These are phyloP conservation scores for Apiospora koreana DNA, from an alignment of 2,329 filamentous ascomycete species.

Conservation along the genomic window DNA sequence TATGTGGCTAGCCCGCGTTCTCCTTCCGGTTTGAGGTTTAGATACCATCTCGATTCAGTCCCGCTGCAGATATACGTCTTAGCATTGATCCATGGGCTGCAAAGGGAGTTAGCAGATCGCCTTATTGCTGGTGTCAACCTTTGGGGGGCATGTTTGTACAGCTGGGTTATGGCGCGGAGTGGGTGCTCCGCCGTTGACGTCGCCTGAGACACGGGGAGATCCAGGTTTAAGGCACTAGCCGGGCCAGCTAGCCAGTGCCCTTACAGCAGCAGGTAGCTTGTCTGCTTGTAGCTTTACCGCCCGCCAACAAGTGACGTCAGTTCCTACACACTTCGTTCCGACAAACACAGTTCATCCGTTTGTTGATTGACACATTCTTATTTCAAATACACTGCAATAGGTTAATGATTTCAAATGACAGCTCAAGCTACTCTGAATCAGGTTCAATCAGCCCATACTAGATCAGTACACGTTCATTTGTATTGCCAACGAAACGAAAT, in stretches of 20 bases:
- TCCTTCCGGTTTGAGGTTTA: background rate
- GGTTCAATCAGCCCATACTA: background rate
- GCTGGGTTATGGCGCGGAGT: background rate
- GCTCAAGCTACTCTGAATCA: background rate
- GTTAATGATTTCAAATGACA: background rate
- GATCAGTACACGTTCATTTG: background rate
- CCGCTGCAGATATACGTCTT: background rate
- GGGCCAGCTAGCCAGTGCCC: background rate
- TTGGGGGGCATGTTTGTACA: background rate
- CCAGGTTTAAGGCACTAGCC: background rate
- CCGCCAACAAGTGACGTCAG: conserved; percentile 2
- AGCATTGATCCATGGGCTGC: background rate
- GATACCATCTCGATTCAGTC: background rate
- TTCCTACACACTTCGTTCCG: background rate
- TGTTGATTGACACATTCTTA: background rate
- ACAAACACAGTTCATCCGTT: background rate
- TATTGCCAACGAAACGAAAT: background rate
- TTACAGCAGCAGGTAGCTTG: conserved; percentile 1
- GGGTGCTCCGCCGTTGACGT: background rate
- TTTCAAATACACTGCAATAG: background rate
- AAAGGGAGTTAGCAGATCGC: background rate
- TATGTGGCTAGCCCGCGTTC: background rate
- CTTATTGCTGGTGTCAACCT: background rate
- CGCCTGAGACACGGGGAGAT: background rate
- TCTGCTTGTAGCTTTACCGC: background rate